These are phyloP conservation scores for Metarhizium guizhouense DNA, from an alignment of 2,329 filamentous ascomycete genomes.

Conservation along the genomic window DNA sequence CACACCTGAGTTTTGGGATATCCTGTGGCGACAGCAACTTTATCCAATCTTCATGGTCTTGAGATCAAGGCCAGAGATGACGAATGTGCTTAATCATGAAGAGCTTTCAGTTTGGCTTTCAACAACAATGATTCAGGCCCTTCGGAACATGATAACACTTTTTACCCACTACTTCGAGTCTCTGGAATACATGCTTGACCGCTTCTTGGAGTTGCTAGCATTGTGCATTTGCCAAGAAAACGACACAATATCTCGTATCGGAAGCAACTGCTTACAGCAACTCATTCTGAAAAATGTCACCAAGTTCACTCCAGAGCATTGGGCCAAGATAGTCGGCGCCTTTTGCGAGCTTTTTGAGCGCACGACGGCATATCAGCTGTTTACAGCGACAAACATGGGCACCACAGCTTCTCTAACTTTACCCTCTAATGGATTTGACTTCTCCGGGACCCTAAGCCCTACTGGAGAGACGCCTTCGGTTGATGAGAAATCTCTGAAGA, in stretches of 20 bases:
- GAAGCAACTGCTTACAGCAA: conserved; percentile 95
- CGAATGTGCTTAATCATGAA: conserved; percentile 89
- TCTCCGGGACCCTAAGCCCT: conserved; percentile 36
- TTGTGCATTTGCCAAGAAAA: conserved; percentile 99
- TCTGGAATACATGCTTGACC: conserved; percentile 93
- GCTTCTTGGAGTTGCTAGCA: conserved; percentile 89
- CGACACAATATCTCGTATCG: conserved; percentile 94
- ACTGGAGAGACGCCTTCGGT: conserved; percentile 27
- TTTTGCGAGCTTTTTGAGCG: conserved; percentile 94
- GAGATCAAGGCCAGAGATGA: conserved; percentile 92
- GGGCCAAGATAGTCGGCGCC: conserved; percentile 87
- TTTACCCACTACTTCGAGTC: conserved; percentile 98
- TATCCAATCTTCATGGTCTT: conserved; percentile 99
- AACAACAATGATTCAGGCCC: conserved; percentile 97
- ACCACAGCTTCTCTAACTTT: conserved; percentile 43
- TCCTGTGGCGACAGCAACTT: conserved; percentile 89
- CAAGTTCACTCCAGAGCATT: conserved; percentile 82
- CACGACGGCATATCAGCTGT: conserved; percentile 90
- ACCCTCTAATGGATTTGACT: conserved; percentile 41
- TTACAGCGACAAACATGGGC: conserved; percentile 65
- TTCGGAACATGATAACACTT: conserved; percentile 96
- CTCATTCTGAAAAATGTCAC: conserved; percentile 92
- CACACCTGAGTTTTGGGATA: conserved; percentile 94
- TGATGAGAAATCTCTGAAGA: conserved; percentile 51
- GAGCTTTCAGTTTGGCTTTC: conserved; percentile 98